Evolutionary conservation across 345 rosid genomes (phyloP), one percentile per base, ranked within the genome.

Genomic region (Triadica sebifera): DNA sequence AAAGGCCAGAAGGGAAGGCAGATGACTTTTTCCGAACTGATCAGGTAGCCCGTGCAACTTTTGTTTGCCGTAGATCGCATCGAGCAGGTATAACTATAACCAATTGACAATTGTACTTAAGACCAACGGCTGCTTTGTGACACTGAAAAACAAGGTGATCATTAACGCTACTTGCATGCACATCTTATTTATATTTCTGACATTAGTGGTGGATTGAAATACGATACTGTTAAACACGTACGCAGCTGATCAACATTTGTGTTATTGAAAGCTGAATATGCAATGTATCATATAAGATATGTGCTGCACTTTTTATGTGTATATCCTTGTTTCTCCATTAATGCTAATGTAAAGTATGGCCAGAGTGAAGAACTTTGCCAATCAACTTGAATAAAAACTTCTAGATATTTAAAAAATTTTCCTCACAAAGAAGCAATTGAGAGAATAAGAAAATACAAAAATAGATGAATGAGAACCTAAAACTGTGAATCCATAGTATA

Each of bases 1-100:
- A 65, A 89, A 83, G 75, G 75, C 87, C 64, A 92, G 79, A 75
- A 89, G 91, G 6, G 82, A 82, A 73, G 85, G 81, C 12, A 53
- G 80, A 75, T 78, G 70, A 77, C 15, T 34, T 6, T 61, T 20
- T n/a, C 73, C 6, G 1, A 15, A 37, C 20, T 20, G 57, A 65
- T 49, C 34, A 8, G 20, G 63, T 5, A 20, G 6, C 67, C 50
- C 4, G 34, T 49, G 56, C 29, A 39, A 17, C 43, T 12, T n/a
- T 20, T 62, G 56, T 60, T 75, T 5, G 41, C 38, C 72, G 19
- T 5, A 57, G 12, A 39, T 61, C 65, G 10, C 7, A 45, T 29
- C 2, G 16, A 20, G 12, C 59, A 34, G 46, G 47, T 17, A 39
- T 43, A 17, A 46, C 19, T 39, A 34, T 25, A 8, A 67, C 53